phyloP scores from a whole-genome alignment of 257 asterid species.

The Nicotiana sylvestris region DNA sequence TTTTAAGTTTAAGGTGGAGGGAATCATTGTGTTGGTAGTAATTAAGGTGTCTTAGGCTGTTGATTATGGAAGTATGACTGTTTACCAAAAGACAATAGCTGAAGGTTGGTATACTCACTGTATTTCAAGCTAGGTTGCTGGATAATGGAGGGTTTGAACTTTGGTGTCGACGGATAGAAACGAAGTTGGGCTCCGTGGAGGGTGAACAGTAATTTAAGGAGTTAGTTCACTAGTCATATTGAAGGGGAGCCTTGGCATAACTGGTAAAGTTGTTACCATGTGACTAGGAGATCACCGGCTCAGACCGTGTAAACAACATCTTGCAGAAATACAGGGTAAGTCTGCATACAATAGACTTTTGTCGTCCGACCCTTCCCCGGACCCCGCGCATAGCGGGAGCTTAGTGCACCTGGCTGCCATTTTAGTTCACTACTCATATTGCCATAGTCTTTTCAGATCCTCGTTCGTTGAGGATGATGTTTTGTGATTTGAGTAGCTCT shows the following conservation, averaged over 20 bases:
- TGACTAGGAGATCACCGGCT: too few species aligned
- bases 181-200: not conserved
- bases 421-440: too few species aligned
- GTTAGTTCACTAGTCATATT: not conserved
- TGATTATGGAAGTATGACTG: not conserved
- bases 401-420: too few species aligned
- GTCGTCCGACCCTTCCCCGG: too few species aligned
- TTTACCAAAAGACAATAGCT: not conserved
- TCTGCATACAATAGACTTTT: too few species aligned
- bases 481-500: not conserved
- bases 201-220: not conserved
- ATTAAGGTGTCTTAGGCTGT: not conserved
- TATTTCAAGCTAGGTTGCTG: not conserved
- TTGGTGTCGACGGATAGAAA: not conserved
- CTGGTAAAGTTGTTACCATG: too few species aligned
- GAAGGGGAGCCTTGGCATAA: too few species aligned
- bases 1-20: not conserved
- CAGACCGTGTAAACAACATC: too few species aligned
- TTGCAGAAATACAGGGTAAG: too few species aligned
- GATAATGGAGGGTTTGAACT: not conserved
- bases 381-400: too few species aligned
- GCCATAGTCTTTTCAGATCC: not conserved
- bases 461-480: not conserved
- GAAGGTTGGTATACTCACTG: not conserved
- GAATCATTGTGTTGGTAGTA: not conserved